phyloP scores from a whole-genome alignment of 306 rosid genomes.

The Rosa chinensis region DNA sequence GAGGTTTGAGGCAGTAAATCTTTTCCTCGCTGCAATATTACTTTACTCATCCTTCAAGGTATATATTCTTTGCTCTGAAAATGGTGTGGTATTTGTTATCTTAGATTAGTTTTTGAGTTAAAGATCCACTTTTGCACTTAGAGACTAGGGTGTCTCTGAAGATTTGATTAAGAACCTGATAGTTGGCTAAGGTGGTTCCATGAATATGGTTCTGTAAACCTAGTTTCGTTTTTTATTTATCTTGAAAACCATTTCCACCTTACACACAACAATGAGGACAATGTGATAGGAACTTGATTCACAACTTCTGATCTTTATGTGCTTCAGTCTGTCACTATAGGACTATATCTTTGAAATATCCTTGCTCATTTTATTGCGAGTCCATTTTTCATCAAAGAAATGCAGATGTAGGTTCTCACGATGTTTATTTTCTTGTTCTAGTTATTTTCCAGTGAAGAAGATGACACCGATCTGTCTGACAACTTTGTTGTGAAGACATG shows the following conservation, averaged over 20 bases:
- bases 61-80: constrained; percentile 18
- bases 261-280: too few relatives aligned
- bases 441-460: constrained; percentile 76
- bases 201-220: neutral
- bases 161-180: neutral
- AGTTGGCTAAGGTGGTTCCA: neutral
- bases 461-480: constrained; percentile 78
- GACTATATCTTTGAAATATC: neutral
- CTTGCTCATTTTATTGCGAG: neutral
- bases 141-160: neutral
- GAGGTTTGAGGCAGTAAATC: constrained; percentile 91
- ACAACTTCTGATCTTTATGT: neutral
- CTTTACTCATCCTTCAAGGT: constrained; percentile 89
- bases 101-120: neutral
- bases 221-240: neutral
- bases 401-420: neutral
- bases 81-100: neutral
- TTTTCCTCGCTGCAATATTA: constrained; percentile 75
- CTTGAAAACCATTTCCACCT: neutral
- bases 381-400: constrained; percentile 6
- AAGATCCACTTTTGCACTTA: neutral
- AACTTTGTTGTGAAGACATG: constrained; percentile 88
- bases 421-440: constrained; percentile 33
- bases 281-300: neutral
- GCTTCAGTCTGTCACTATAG: constrained; percentile 3